Percentiles rank a stretch among this genome's conserved stretches.
Evolutionary conservation across 2,329 filamentous ascomycete genomes (phyloP).

Genomic region (Laburnicola sp.): DNA sequence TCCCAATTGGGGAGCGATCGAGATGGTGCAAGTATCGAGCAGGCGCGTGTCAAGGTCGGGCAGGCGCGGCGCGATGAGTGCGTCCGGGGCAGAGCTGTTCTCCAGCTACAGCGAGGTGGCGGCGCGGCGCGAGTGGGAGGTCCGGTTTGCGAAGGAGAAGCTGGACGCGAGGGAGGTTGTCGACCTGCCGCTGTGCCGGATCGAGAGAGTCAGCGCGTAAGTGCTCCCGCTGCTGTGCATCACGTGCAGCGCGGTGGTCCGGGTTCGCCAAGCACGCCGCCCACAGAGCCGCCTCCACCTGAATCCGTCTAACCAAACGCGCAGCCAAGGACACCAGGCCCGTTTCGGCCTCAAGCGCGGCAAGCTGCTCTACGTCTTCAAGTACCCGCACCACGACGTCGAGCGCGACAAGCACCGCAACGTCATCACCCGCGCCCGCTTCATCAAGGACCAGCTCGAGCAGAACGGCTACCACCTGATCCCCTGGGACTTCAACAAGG

Average conservation of each 20-base stretch:
- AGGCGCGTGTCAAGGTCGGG: neutral
- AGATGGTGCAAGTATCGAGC: neutral
- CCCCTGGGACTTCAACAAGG: constrained; percentile 32
- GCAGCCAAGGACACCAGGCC: constrained; percentile 17
- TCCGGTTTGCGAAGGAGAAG: constrained; percentile 24
- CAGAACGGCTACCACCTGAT: constrained; percentile 22
- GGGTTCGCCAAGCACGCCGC: constrained; percentile 16
- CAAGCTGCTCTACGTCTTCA: constrained; percentile 30
- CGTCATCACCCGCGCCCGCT: constrained; percentile 30
- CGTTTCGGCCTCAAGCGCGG: constrained; percentile 27
- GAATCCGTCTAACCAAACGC: constrained; percentile 22
- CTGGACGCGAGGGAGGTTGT: constrained; percentile 21
- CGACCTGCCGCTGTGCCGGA: constrained; percentile 23
- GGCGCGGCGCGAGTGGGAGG: constrained; percentile 26
- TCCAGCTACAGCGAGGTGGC: constrained; percentile 24
- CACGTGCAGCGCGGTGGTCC: neutral
- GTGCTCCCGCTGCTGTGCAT: constrained; percentile 5
- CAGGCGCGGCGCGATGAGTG: constrained; percentile 16
- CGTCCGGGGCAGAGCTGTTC: constrained; percentile 17
- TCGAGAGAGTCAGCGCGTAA: constrained; percentile 26
- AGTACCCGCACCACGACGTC: constrained; percentile 27
- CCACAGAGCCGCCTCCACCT: constrained; percentile 27
- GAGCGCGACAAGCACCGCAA: constrained; percentile 33
- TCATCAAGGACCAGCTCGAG: constrained; percentile 26
- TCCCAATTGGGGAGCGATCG: neutral